phyloP scores from a whole-genome alignment of 1,284 basidiomycete genomes.

The Cronartium ribicola region DNA sequence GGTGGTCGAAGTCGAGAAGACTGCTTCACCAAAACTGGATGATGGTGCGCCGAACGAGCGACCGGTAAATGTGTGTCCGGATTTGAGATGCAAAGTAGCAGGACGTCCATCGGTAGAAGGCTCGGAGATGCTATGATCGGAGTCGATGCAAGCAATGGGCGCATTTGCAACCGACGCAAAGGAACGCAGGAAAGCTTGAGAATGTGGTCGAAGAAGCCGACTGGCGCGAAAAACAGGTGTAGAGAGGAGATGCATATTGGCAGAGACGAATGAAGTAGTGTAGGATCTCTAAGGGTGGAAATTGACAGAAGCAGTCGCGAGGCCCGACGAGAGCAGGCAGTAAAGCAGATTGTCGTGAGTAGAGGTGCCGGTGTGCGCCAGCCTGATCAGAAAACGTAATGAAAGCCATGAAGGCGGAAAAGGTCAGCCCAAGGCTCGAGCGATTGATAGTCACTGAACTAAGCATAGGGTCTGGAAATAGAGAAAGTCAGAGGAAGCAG shows the following conservation, averaged over 20 bases:
- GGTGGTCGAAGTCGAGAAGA: slow-evolving; percentile 98
- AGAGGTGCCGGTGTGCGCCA: slow-evolving; percentile 30
- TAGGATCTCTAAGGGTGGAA: not conserved
- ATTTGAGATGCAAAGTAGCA: slow-evolving; percentile 85
- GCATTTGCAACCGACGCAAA: slow-evolving; percentile 25
- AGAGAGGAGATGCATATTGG: slow-evolving; percentile 1
- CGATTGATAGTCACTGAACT: too few species aligned
- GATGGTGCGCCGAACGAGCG: slow-evolving; percentile 81
- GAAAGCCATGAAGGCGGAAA: not conserved
- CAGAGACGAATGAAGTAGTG: not conserved
- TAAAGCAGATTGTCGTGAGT: slow-evolving; percentile 40
- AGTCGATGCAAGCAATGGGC: slow-evolving; percentile 29
- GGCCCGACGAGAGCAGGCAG: slow-evolving; percentile 24
- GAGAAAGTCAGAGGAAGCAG: too few species aligned
- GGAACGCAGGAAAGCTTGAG: slow-evolving; percentile 2
- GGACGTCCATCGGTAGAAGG: slow-evolving; percentile 54
- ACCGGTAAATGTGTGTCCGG: slow-evolving; percentile 85
- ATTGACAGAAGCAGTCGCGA: slow-evolving; percentile 1
- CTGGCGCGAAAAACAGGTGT: not conserved
- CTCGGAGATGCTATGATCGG: slow-evolving; percentile 27
- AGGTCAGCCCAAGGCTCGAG: not conserved
- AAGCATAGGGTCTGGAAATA: too few species aligned
- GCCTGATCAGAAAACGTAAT: not conserved
- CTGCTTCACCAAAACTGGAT: slow-evolving; percentile 91
- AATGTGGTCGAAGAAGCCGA: slow-evolving; percentile 2